Base-by-base conservation (phyloP, 768 basidiomycete species). In the Boletus pseudopeckii region DNA sequence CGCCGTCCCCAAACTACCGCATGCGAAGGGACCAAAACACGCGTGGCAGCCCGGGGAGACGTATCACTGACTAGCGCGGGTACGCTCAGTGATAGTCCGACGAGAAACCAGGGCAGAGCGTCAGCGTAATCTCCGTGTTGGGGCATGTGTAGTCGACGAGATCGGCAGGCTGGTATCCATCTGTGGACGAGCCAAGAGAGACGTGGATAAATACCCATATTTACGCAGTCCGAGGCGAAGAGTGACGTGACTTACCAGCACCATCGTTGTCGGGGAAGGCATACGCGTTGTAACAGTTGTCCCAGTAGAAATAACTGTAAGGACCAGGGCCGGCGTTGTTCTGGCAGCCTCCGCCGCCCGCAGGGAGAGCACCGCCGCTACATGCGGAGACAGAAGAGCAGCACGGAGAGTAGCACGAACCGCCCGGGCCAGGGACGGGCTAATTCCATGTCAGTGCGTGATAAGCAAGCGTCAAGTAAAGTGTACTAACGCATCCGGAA, bases 201-300 rank as follows among this genome's bases (percentile, higher is more conserved):
- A 32, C 15, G 5, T 17, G 1, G 6, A 30, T 66, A 10, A 66
- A 18, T 22, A 22, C 22, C 22, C 22, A 22, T 22, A 22, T 22
- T 22, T n/a, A 36, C 11, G 37, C n/a, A 34, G 8, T 1, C n/a
- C 1, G 14, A 40, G 15, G n/a, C n/a, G 7, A 24, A 18, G 15
- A 33, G 33, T 7, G 15, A 34, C 3, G 4, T 7, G 28, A 55
- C 64, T 48, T 46, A 71, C 67, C 0, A 3, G 67, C 36, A 18
- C 69, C 69, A 17, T 71, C 69, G 37, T 69, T 69, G 55, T 69
- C 69, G 22, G 67, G 67, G 63, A 69, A 69, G 22, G 67, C 67
- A 8, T 71, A 71, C 30, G 69, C 67, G 20, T 71, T 69, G 54
- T 46, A 55, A 49, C 69, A 71, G 5, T 55, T 56, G 26, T 34